Evolutionary conservation across 352 stramenopile genomes (phyloP).

Genomic region (Globisporangium canariense): DNA sequence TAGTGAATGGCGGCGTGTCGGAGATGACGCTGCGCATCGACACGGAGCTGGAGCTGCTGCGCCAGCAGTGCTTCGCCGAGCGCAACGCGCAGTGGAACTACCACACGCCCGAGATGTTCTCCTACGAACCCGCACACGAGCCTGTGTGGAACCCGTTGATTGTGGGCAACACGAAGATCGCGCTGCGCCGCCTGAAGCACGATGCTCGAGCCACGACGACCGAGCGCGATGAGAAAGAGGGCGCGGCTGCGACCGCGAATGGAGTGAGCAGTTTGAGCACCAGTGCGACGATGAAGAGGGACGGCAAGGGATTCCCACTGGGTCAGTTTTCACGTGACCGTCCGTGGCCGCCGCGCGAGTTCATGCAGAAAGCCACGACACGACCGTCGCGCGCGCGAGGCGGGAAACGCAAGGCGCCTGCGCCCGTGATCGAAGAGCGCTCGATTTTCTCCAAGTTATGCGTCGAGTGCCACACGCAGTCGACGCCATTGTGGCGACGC

Average conservation of each 20-base stretch:
- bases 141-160: slow-evolving; percentile 40
- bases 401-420: slow-evolving; percentile 63
- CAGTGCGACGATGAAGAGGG: slow-evolving; percentile 14
- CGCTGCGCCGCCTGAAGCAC: slow-evolving; percentile 34
- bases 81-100: slow-evolving; percentile 66
- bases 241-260: background rate
- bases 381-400: slow-evolving; percentile 39
- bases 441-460: slow-evolving; percentile 34
- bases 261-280: background rate
- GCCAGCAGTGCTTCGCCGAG: slow-evolving; percentile 67
- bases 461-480: slow-evolving; percentile 53
- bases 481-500: slow-evolving; percentile 60
- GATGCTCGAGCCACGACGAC: slow-evolving; percentile 18
- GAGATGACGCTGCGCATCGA: slow-evolving; percentile 79
- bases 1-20: slow-evolving; percentile 18
- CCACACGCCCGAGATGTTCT: slow-evolving; percentile 50
- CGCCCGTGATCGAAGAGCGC: slow-evolving; percentile 42
- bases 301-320: slow-evolving; percentile 19
- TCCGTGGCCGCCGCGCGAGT: slow-evolving; percentile 72
- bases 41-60: slow-evolving; percentile 71
- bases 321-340: slow-evolving; percentile 53
- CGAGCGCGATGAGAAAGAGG: slow-evolving; percentile 13
- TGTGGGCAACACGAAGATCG: slow-evolving; percentile 34
- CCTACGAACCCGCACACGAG: slow-evolving; percentile 22
- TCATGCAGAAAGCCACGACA: slow-evolving; percentile 48